Evolutionary conservation across 2,329 filamentous ascomycete genomes (phyloP).

Genomic region (Fusarium temperatum): DNA sequence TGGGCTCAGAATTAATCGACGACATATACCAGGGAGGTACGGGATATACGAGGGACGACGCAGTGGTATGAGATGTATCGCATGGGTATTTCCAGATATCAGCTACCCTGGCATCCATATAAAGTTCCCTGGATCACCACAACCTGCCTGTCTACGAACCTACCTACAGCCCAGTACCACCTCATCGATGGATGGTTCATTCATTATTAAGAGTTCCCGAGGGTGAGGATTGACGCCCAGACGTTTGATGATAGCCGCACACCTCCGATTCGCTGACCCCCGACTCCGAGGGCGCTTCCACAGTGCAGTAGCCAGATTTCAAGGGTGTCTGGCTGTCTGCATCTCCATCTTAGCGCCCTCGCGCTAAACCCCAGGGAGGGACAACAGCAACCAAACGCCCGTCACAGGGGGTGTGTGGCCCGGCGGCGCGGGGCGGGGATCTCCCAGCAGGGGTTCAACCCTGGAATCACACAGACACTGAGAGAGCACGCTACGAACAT

Average conservation of each 20-base stretch:
- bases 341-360: background rate
- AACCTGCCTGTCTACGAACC: background rate
- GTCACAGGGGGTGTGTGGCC: conserved; percentile 5
- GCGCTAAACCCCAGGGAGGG: conserved; percentile 27
- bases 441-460: conserved; percentile 17
- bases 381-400: conserved; percentile 30
- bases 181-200: background rate
- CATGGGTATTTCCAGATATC: background rate
- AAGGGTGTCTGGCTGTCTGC: conserved; percentile 5
- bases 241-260: conserved; percentile 22
- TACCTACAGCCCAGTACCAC: background rate
- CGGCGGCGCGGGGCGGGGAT: conserved; percentile 26
- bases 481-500: background rate
- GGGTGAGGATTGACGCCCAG: conserved; percentile 21
- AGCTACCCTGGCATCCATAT: background rate
- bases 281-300: background rate
- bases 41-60: background rate
- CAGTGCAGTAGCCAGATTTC: background rate
- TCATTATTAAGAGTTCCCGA: conserved; percentile 12
- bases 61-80: background rate
- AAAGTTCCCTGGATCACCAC: background rate
- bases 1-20: background rate
- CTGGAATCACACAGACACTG: background rate
- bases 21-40: conserved; percentile 8
- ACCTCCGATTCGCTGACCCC: background rate